Base-by-base conservation (phyloP, 805 yeast genomes). In the Ogataea zsoltii region DNA sequence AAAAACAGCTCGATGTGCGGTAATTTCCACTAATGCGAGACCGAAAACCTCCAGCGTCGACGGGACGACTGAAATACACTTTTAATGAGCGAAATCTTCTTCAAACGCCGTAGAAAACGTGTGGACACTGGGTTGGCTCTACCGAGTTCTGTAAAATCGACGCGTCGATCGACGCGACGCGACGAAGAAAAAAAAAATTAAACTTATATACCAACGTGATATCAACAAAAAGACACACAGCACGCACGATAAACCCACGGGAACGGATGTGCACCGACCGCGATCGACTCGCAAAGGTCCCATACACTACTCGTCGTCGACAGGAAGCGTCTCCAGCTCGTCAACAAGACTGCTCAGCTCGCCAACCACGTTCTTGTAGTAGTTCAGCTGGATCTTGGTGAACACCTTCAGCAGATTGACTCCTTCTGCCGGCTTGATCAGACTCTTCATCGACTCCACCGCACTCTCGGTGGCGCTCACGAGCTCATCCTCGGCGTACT, bases 401-500 rank as follows among this genome's bases (percentile, higher is more conserved):
- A 85, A 80, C n/a, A 83, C 68, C 58, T 82, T 82, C 53, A 87
- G 70, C 55, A 87, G 68, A 47, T 77, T 74, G 38, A 86, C 72
- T 44, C 81, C 71, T 63, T 83, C 85, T 10, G 80, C 72, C 18
- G 91, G 88, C 50, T 76, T 79, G 53, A 87, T 79, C 45, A 87
- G 70, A 53, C 75, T 79, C 63, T 84, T 81, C 94, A 87, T 85
- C 43, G 82, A 80, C 55, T 80, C 78, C n/a, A 85, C 94, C 0
- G 96, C 94, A 21, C 75, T 69, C 46, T 85, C 84, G 3, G 90
- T 86, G 19, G 89, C 88, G 54, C 82, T 78, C 29, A 87, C 94
- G 53, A 87, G 77, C 50, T 85, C 92, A 61, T 87, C 96, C 65
- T 87, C 96, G 49, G 73, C 72, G 14, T 69, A 62, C 48, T 80